phyloP scores from a whole-genome alignment of 306 rosid species.

The Cucumis melo region DNA sequence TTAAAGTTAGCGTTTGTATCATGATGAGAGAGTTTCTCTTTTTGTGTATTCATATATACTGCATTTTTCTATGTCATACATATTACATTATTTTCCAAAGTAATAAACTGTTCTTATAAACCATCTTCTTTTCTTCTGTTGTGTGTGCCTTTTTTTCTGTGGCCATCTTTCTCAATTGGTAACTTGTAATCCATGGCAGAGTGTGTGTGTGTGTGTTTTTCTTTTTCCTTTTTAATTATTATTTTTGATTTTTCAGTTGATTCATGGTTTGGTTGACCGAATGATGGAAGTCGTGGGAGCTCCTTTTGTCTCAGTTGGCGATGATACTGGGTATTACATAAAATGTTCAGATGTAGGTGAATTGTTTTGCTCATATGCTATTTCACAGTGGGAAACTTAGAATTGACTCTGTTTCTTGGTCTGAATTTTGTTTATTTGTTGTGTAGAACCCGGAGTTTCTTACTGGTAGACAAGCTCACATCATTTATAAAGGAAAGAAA shows the following conservation, averaged over 20 bases:
- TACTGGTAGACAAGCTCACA: slow-evolving; percentile 64
- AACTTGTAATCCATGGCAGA: neutral
- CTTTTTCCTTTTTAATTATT: neutral
- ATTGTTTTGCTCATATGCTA: neutral
- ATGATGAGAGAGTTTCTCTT: neutral
- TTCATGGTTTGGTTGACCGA: slow-evolving; percentile 89
- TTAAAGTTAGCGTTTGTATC: neutral
- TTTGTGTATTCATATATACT: neutral
- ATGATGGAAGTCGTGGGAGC: slow-evolving; percentile 70
- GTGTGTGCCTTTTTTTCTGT: neutral
- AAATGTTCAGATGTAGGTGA: slow-evolving; percentile 55
- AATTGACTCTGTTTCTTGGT: neutral
- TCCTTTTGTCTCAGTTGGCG: slow-evolving; percentile 50
- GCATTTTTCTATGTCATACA: neutral
- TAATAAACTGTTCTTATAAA: neutral
- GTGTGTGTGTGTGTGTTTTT: neutral
- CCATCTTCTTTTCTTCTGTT: neutral
- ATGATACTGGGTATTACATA: slow-evolving; percentile 43
- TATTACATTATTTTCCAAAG: neutral
- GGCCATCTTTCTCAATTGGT: neutral
- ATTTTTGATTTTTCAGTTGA: slow-evolving; percentile 40
- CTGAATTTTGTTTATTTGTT: neutral
- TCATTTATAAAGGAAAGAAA: slow-evolving; percentile 47
- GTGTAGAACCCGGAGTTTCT: slow-evolving; percentile 88
- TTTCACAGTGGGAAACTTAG: neutral